phyloP scores from a whole-genome alignment of 1,139 yeast genomes.

The Candida albicans region DNA sequence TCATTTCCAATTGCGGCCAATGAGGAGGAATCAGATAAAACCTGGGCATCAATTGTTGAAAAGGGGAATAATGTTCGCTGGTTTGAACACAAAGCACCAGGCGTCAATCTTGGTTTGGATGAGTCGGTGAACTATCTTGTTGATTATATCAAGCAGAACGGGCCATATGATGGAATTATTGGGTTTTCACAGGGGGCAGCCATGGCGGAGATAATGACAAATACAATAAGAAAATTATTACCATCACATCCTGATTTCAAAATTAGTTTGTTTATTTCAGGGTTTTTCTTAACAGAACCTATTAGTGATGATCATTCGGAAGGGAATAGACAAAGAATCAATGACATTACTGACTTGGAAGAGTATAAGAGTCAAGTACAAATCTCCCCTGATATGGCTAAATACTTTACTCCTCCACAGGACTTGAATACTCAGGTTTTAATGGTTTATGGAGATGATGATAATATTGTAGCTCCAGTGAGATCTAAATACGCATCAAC shows the following conservation, averaged over 20 bases:
- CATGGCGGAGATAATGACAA: constrained; percentile 59
- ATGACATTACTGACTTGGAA: constrained; percentile 23
- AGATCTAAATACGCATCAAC: constrained; percentile 28
- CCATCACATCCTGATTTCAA: constrained; percentile 46
- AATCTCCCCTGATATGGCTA: constrained; percentile 18
- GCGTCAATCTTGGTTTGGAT: constrained; percentile 36
- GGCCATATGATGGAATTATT: constrained; percentile 85
- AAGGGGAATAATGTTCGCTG: constrained; percentile 54
- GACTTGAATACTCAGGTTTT: constrained; percentile 25
- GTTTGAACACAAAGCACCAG: constrained; percentile 31
- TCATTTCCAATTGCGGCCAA: constrained; percentile 29
- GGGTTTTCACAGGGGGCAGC: constrained; percentile 98
- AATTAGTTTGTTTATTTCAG: constrained; percentile 52
- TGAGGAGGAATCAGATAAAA: constrained; percentile 25
- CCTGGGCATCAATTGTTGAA: constrained; percentile 37
- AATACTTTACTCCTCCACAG: constrained; percentile 20
- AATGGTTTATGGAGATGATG: constrained; percentile 33
- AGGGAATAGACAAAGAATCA: constrained; percentile 19
- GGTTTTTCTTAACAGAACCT: constrained; percentile 55
- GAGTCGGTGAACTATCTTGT: constrained; percentile 43
- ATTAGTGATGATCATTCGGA: constrained; percentile 6
- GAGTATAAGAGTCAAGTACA: constrained; percentile 22
- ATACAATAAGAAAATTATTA: constrained; percentile 37
- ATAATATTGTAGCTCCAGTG: constrained; percentile 35
- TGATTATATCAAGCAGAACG: constrained; percentile 59